Evolutionary conservation across 2,329 filamentous ascomycete species (phyloP).

Genomic region (Cytospora piceae): DNA sequence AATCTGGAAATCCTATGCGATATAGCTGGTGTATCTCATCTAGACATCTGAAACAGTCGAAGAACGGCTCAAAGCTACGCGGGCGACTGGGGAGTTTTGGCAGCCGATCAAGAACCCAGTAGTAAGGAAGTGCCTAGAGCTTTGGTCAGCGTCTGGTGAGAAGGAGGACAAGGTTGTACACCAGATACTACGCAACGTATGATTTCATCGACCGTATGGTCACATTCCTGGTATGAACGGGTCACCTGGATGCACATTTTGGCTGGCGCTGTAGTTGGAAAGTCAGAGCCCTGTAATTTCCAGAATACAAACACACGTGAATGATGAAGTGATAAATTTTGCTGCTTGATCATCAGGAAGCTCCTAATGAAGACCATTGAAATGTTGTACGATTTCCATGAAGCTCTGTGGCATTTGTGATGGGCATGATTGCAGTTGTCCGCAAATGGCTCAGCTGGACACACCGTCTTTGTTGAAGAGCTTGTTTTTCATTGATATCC

Average conservation of each 20-base stretch:
- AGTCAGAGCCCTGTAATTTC: neutral
- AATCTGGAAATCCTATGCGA: neutral
- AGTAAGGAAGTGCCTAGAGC: slow-evolving; percentile 5
- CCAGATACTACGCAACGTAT: slow-evolving; percentile 7
- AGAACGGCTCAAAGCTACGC: neutral
- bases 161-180: too few relatives aligned
- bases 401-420: too few relatives aligned
- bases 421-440: too few relatives aligned
- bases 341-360: neutral
- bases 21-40: slow-evolving; percentile 11
- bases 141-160: neutral
- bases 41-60: slow-evolving; percentile 9
- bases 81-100: neutral
- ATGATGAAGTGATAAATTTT: neutral
- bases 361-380: neutral
- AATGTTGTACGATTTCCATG: too few relatives aligned
- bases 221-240: neutral
- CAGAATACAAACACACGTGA: neutral
- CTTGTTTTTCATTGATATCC: too few relatives aligned
- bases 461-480: too few relatives aligned
- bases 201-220: neutral
- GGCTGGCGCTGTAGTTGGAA: neutral
- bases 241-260: neutral
- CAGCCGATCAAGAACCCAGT: neutral
- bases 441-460: too few relatives aligned